These are phyloP conservation scores for Malassezia sp. DNA, from an alignment of 1,284 basidiomycete species.

Conservation along the genomic window DNA sequence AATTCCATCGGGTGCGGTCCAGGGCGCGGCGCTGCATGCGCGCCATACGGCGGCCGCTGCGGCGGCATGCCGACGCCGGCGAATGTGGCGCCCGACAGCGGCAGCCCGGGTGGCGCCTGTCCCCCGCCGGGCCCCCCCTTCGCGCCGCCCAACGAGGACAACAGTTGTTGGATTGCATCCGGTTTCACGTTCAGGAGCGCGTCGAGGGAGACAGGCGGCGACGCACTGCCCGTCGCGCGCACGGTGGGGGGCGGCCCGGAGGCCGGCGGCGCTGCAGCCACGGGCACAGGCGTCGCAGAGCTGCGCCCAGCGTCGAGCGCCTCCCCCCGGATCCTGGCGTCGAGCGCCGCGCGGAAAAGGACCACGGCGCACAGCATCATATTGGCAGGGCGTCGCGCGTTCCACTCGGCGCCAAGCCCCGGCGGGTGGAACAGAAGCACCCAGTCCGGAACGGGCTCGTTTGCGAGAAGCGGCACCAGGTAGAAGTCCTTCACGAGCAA, in stretches of 20 bases:
- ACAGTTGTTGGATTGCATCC: slow-evolving; percentile 14
- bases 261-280: not conserved
- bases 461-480: slow-evolving; percentile 27
- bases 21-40: not conserved
- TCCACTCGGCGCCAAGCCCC: slow-evolving; percentile 15
- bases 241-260: not conserved
- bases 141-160: slow-evolving; percentile 7
- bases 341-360: slow-evolving; percentile 10
- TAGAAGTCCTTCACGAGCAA: slow-evolving; percentile 45
- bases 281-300: not conserved
- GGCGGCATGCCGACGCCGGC: not conserved
- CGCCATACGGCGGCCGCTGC: not conserved
- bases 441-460: slow-evolving; percentile 36
- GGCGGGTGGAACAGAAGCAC: slow-evolving; percentile 26
- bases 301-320: not conserved
- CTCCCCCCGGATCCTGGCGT: not conserved
- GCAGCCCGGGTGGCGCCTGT: not conserved
- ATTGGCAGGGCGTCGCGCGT: slow-evolving; percentile 3
- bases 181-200: slow-evolving; percentile 15
- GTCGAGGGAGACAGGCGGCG: slow-evolving; percentile 10
- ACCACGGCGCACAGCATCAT: slow-evolving; percentile 12
- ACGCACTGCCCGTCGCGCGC: not conserved
- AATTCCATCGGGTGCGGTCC: slow-evolving; percentile 11
- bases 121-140: not conserved
- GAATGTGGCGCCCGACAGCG: not conserved